Evolutionary conservation across 148 eudicot genomes (phyloP).

Genomic region (Silene conica): DNA sequence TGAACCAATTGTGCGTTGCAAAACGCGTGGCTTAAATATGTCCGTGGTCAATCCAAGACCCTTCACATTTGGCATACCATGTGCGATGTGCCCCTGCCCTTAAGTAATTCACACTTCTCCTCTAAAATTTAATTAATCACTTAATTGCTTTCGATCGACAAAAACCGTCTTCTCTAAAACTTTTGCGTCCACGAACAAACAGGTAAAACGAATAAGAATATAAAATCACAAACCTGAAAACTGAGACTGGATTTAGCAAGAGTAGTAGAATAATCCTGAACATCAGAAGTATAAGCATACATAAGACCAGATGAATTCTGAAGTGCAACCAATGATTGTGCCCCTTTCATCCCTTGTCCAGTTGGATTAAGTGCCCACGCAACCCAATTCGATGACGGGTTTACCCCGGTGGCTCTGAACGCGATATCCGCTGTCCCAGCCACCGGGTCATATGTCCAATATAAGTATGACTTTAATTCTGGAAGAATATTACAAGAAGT

Average conservation of each 20-base stretch:
- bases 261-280: background rate
- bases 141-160: too few relatives aligned
- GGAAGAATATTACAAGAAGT: conserved; percentile 46
- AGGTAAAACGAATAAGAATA: too few relatives aligned
- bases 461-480: conserved; percentile 36
- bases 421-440: conserved; percentile 57
- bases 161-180: too few relatives aligned
- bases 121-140: too few relatives aligned
- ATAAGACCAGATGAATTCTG: conserved; percentile 35
- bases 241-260: conserved; percentile 35
- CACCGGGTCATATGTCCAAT: conserved; percentile 57
- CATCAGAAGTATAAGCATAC: conserved; percentile 48
- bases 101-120: background rate
- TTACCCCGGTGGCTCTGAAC: conserved; percentile 44
- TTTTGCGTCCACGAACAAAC: too few relatives aligned
- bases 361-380: conserved; percentile 69
- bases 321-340: conserved; percentile 63
- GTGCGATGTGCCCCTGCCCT: too few relatives aligned
- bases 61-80: too few relatives aligned
- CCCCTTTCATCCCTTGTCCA: conserved; percentile 40
- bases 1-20: background rate
- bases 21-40: background rate
- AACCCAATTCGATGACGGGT: conserved; percentile 50
- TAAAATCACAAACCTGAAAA: conserved; percentile 40
- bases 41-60: too few relatives aligned